Conservation (phyloP, 108 stramenopile species). For the Fragilariopsis cylindrus region DNA sequence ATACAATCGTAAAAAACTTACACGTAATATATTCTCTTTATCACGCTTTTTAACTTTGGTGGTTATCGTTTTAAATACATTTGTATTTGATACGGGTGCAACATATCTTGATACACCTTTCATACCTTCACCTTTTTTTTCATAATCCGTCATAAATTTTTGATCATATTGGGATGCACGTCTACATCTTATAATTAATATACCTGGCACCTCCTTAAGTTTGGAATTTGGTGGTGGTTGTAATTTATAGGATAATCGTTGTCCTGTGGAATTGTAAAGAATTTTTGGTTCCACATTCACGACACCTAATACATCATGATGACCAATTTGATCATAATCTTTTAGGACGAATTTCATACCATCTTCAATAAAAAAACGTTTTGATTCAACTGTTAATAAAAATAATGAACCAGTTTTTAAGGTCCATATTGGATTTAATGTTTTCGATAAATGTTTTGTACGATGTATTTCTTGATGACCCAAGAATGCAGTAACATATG, state of each 20-base stretch:
- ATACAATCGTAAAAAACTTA: slow-evolving; percentile 5
- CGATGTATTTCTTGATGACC: slow-evolving; percentile 56
- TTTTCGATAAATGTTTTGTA: slow-evolving; percentile 49
- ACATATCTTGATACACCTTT: slow-evolving; percentile 28
- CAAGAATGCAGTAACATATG: slow-evolving; percentile 52
- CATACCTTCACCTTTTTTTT: neutral
- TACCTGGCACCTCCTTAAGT: slow-evolving; percentile 35
- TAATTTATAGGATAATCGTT: slow-evolving; percentile 60
- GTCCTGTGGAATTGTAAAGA: slow-evolving; percentile 59
- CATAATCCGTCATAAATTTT: slow-evolving; percentile 61
- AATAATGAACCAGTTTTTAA: slow-evolving; percentile 67
- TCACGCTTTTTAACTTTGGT: slow-evolving; percentile 44
- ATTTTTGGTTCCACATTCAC: slow-evolving; percentile 42
- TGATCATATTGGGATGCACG: slow-evolving; percentile 70
- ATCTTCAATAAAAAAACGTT: slow-evolving; percentile 64
- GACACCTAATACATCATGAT: slow-evolving; percentile 57
- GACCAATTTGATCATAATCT: slow-evolving; percentile 64
- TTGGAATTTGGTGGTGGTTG: slow-evolving; percentile 13
- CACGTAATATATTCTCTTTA: slow-evolving; percentile 5
- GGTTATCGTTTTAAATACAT: slow-evolving; percentile 40
- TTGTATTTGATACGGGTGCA: slow-evolving; percentile 23
- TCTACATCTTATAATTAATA: slow-evolving; percentile 64
- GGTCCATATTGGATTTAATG: slow-evolving; percentile 78
- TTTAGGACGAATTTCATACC: slow-evolving; percentile 67
- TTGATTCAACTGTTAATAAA: slow-evolving; percentile 47